A percentile compares a stretch with the other conserved stretches of the same genome.
Evolutionary conservation across 345 rosid species (phyloP).

Genomic region (Murraya koenigii): DNA sequence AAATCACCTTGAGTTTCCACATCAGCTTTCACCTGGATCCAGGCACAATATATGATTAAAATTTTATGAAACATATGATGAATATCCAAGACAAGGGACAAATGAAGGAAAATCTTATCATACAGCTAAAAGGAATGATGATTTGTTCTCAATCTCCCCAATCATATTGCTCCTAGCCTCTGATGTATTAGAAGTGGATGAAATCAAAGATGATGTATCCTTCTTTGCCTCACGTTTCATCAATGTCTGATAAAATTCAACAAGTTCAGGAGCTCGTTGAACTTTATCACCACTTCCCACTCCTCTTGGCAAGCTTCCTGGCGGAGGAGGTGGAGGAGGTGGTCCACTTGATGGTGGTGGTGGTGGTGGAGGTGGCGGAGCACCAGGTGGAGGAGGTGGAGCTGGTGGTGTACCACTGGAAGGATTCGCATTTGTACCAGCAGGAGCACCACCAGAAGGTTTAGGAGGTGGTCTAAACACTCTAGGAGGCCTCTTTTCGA

Average conservation of each 20-base stretch:
- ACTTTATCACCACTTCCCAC: constrained; percentile 75
- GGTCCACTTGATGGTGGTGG: constrained; percentile 55
- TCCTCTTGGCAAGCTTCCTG: constrained; percentile 81
- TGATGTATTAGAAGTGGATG: constrained; percentile 62
- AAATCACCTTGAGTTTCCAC: constrained; percentile 99
- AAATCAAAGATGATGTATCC: constrained; percentile 63
- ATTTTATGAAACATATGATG: constrained; percentile 10
- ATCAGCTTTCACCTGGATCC: constrained; percentile 87
- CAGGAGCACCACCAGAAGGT: constrained; percentile 38
- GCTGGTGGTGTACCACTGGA: constrained; percentile 47
- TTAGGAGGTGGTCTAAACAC: constrained; percentile 89
- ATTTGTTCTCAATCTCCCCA: constrained; percentile 90
- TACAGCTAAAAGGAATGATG: constrained; percentile 93
- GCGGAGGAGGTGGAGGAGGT: constrained; percentile 83
- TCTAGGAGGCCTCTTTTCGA: constrained; percentile 87
- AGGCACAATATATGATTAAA: constrained; percentile 9
- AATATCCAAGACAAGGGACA: constrained; percentile 1
- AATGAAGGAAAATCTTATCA: constrained; percentile 26
- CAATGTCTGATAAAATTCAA: constrained; percentile 89
- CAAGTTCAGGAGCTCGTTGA: constrained; percentile 90
- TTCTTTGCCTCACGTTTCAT: constrained; percentile 98
- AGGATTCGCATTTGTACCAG: constrained; percentile 25
- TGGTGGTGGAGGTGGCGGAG: constrained; percentile 41
- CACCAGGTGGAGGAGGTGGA: constrained; percentile 59
- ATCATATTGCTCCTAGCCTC: constrained; percentile 94